phyloP scores from a whole-genome alignment of 768 basidiomycete genomes.

The Termitomyces heimii region DNA sequence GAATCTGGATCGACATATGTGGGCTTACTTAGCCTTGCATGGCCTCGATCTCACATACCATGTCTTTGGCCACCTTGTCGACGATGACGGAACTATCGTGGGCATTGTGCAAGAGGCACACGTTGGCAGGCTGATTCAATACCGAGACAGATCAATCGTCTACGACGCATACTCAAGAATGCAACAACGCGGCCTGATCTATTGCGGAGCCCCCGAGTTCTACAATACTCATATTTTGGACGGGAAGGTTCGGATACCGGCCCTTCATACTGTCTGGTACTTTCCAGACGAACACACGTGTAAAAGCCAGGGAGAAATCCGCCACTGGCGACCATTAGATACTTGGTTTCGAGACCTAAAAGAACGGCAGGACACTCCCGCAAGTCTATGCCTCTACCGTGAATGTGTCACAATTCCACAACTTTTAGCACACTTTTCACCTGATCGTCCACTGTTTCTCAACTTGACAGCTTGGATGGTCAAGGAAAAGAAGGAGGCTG shows the following conservation, averaged over 20 bases:
- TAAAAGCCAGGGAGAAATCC: slow-evolving; percentile 13
- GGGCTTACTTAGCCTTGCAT: slow-evolving; percentile 20
- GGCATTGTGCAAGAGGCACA: slow-evolving; percentile 33
- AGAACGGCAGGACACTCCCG: background rate
- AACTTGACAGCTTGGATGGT: background rate
- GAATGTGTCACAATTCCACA: slow-evolving; percentile 3
- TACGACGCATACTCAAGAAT: slow-evolving; percentile 25
- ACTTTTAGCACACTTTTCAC: slow-evolving; percentile 9
- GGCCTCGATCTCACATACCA: slow-evolving; percentile 30
- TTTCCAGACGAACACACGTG: slow-evolving; percentile 16
- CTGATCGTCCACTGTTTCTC: slow-evolving; percentile 11
- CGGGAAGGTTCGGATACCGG: slow-evolving; percentile 29
- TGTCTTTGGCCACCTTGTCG: slow-evolving; percentile 27
- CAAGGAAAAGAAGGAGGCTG: background rate
- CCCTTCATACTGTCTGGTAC: slow-evolving; percentile 15
- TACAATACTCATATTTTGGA: slow-evolving; percentile 25
- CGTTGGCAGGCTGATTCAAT: slow-evolving; percentile 22
- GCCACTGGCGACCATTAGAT: slow-evolving; percentile 23
- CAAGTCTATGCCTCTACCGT: slow-evolving; percentile 3
- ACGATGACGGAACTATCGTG: slow-evolving; percentile 23
- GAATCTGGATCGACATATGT: slow-evolving; percentile 24
- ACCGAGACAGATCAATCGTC: slow-evolving; percentile 23
- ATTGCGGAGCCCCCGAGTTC: slow-evolving; percentile 11
- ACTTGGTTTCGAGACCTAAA: slow-evolving; percentile 20
- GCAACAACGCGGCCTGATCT: slow-evolving; percentile 21